Evolutionary conservation across 2,329 filamentous ascomycete species (phyloP).

Genomic region (Chaetomiaceae sp.): DNA sequence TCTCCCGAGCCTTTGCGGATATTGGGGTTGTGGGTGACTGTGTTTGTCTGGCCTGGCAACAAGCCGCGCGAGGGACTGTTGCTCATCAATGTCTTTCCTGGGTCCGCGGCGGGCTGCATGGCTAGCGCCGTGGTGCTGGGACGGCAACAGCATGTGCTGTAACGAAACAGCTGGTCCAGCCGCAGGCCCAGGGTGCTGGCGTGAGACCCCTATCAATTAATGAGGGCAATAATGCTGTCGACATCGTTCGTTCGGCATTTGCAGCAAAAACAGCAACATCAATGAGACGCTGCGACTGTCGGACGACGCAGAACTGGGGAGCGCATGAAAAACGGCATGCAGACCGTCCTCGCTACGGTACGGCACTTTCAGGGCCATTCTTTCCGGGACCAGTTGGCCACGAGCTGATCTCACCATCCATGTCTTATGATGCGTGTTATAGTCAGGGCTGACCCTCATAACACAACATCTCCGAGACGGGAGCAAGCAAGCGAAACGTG

Average conservation of each 20-base stretch:
- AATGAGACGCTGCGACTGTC: not conserved
- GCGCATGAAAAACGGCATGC: constrained; percentile 4
- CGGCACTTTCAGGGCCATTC: constrained; percentile 11
- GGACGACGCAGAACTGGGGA: not conserved
- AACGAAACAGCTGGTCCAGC: not conserved
- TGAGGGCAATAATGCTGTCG: not conserved
- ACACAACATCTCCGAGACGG: constrained; percentile 4
- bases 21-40: too few species aligned
- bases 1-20: too few species aligned
- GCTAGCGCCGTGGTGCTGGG: constrained; percentile 1
- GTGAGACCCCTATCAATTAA: not conserved
- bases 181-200: not conserved
- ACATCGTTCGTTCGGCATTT: not conserved
- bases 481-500: constrained; percentile 11
- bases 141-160: not conserved
- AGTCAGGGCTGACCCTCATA: not conserved
- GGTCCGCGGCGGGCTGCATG: not conserved
- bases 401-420: constrained; percentile 11
- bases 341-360: constrained; percentile 10
- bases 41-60: too few species aligned
- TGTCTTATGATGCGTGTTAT: constrained; percentile 5
- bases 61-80: not conserved
- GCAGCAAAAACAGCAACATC: constrained; percentile 4
- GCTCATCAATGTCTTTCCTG: too few species aligned
- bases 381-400: not conserved